Evolutionary conservation across 805 yeast genomes (phyloP), one percentile per base, ranked within the genome.

Genomic region (Debaryomyces maramus): DNA sequence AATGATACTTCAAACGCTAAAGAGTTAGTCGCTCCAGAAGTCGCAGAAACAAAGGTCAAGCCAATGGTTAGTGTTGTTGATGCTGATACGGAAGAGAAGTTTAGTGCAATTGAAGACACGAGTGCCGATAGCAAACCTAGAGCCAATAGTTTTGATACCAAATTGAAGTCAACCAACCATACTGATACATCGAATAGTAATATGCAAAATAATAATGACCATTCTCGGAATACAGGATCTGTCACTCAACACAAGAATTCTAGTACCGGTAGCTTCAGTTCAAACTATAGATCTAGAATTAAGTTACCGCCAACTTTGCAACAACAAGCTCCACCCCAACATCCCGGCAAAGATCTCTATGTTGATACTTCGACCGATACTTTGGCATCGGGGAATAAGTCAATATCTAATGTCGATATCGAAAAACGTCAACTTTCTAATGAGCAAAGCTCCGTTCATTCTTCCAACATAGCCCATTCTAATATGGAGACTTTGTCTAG

Each of bases 221-320:
- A 34, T n/a, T 19, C 3, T 28, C n/a, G 11, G 10, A 32, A 19
- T 15, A 3, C 28, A n/a, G 28, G 28, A n/a, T 15, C 13, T 13
- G 28, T 24, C 6, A 26, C 10, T 27, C 48, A 46, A 28, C 47
- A 46, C n/a, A 46, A 48, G 31, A 52, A 52, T 41, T 45, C 35
- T 15, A 54, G 59, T 30, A 44, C 42, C 11, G 44, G 59, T 24
- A 61, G 65, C 29, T 55, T 56, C 37, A 54, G 36, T 10, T 51
- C 61, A 6, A 33, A 21, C 5, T 62, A 60, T 45, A 60, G 61
- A 36, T 55, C 67, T 7, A 46, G 69, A 31, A 60, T 63, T 31
- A 63, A 59, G 43, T 45, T 64, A 22, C 70, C 69, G 6, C 53
- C 59, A 5, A 47, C 63, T 3, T 41, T 60, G 24, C 63, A 60